Evolutionary conservation across 352 stramenopile species (phyloP).

Genomic region (Globisporangium apiculatum): DNA sequence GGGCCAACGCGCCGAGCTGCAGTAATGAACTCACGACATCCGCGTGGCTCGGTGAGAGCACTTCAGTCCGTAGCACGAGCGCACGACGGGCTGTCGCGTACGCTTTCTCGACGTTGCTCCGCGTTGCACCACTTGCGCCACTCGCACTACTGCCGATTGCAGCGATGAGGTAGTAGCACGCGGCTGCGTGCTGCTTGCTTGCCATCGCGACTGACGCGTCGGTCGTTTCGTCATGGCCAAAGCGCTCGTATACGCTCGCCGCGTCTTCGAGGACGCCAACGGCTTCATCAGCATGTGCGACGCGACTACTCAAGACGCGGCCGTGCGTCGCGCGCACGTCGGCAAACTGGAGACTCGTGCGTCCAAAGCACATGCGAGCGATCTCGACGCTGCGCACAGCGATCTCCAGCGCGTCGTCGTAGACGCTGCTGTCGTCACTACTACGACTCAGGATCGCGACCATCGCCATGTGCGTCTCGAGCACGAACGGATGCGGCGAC

Average conservation of each 20-base stretch:
- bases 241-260: conserved; percentile 41
- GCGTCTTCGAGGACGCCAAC: conserved; percentile 48
- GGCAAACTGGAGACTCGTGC: conserved; percentile 37
- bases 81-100: conserved; percentile 34
- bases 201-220: not conserved
- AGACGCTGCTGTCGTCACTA: conserved; percentile 10
- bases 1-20: conserved; percentile 35
- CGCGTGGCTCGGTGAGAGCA: conserved; percentile 15
- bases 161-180: conserved; percentile 37
- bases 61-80: conserved; percentile 27
- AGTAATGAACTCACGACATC: conserved; percentile 35
- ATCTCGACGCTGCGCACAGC: conserved; percentile 21
- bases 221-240: conserved; percentile 16
- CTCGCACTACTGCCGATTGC: conserved; percentile 6
- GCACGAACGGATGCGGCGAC: conserved; percentile 23
- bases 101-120: conserved; percentile 28
- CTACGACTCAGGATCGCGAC: conserved; percentile 23
- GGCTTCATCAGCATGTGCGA: conserved; percentile 18
- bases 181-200: conserved; percentile 21
- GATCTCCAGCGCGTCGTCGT: conserved; percentile 18
- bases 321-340: conserved; percentile 41
- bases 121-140: not conserved
- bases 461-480: conserved; percentile 42
- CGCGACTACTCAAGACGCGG: conserved; percentile 18
- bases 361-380: conserved; percentile 37